Evolutionary conservation across 2,329 filamentous ascomycete species (phyloP).

Genomic region (Penicillium sp.): DNA sequence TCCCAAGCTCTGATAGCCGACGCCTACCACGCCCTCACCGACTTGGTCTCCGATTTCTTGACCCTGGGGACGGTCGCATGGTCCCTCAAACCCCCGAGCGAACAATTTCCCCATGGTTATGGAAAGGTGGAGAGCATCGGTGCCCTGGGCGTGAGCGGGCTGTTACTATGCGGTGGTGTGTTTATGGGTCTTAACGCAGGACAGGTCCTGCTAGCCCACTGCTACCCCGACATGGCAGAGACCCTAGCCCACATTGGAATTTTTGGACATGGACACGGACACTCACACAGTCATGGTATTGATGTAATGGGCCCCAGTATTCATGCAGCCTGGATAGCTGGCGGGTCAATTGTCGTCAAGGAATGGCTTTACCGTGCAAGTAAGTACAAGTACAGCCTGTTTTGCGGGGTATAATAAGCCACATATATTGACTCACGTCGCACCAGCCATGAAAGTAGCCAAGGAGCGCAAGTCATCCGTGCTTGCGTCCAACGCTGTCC

Average conservation of each 20-base stretch:
- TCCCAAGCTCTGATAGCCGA: constrained; percentile 92
- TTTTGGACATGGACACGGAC: constrained; percentile 59
- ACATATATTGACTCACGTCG: background rate
- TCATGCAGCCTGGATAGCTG: constrained; percentile 92
- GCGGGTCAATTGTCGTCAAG: constrained; percentile 85
- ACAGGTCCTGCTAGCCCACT: constrained; percentile 69
- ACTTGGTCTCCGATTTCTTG: constrained; percentile 91
- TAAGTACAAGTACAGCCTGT: constrained; percentile 52
- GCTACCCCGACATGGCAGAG: constrained; percentile 67
- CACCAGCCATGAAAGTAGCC: constrained; percentile 86
- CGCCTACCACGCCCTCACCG: constrained; percentile 91
- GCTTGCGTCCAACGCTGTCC: constrained; percentile 90
- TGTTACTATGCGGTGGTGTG: constrained; percentile 83
- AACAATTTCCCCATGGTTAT: constrained; percentile 84
- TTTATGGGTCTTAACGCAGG: constrained; percentile 86
- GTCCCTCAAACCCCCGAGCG: constrained; percentile 81
- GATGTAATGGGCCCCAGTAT: constrained; percentile 72
- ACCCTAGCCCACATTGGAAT: constrained; percentile 41
- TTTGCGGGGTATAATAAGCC: background rate
- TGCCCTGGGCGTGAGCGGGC: constrained; percentile 86
- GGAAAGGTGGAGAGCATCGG: constrained; percentile 98
- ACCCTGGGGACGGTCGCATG: constrained; percentile 93
- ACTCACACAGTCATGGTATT: constrained; percentile 57
- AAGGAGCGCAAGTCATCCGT: constrained; percentile 93
- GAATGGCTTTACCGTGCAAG: constrained; percentile 97